These are phyloP conservation scores for Zarea fungicola DNA, from an alignment of 2,329 filamentous ascomycete species.

Conservation along the genomic window DNA sequence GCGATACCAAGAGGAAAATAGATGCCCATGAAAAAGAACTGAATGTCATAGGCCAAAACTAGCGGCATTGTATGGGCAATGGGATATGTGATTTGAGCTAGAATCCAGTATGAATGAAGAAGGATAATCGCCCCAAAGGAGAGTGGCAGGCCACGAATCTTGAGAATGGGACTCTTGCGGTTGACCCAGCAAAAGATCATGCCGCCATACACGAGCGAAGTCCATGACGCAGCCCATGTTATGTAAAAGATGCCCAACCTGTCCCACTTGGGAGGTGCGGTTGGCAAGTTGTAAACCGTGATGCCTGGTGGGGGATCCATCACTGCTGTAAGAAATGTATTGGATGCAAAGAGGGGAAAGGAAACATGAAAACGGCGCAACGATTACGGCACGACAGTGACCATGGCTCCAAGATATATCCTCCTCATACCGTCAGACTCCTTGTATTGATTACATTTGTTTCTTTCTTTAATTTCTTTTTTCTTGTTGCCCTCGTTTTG, in stretches of 20 bases:
- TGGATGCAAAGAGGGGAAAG: neutral
- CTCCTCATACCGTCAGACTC: no score
- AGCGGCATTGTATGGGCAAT: conserved; percentile 36
- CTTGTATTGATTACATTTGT: neutral
- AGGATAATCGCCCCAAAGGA: conserved; percentile 32
- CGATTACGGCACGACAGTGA: neutral
- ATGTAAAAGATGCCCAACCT: conserved; percentile 26
- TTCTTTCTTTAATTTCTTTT: neutral
- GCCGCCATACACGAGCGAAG: conserved; percentile 26
- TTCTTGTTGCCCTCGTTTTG: neutral
- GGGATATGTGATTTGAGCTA: conserved; percentile 38
- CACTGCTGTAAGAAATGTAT: neutral
- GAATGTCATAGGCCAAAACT: conserved; percentile 39
- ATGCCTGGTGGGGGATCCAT: conserved; percentile 14
- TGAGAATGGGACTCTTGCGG: conserved; percentile 30
- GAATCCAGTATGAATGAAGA: conserved; percentile 34
- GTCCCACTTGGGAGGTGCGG: conserved; percentile 23
- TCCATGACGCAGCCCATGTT: conserved; percentile 23
- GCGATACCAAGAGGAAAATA: conserved; percentile 54
- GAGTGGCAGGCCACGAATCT: conserved; percentile 33
- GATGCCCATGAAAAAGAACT: conserved; percentile 56
- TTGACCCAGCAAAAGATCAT: conserved; percentile 30
- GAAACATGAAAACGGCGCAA: neutral
- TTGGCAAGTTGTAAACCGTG: conserved; percentile 26
- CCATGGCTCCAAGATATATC: neutral